Evolutionary conservation across 768 basidiomycete genomes (phyloP).

Genomic region (Baorangia bicolor): DNA sequence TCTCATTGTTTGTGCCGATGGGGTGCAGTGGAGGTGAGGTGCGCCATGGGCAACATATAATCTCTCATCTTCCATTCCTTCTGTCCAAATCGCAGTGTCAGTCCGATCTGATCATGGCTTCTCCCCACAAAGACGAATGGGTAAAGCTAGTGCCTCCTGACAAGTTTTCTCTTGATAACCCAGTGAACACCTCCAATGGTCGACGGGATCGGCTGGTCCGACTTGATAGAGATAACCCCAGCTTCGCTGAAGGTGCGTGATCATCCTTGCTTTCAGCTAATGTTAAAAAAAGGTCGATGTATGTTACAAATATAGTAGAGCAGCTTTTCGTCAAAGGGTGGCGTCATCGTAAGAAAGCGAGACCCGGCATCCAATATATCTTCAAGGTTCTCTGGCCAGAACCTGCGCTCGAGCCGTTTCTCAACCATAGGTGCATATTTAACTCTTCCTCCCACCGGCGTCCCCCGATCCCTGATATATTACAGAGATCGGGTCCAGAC

Average conservation of each 20-base stretch:
- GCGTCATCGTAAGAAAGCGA: slow-evolving; percentile 53
- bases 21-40: slow-evolving; percentile 27
- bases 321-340: slow-evolving; percentile 52
- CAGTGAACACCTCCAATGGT: slow-evolving; percentile 37
- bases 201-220: slow-evolving; percentile 43
- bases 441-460: slow-evolving; percentile 20
- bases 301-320: slow-evolving; percentile 39
- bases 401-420: slow-evolving; percentile 43
- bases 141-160: slow-evolving; percentile 31
- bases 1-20: slow-evolving; percentile 14
- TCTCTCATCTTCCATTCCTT: slow-evolving; percentile 1
- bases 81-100: neutral
- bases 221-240: slow-evolving; percentile 36
- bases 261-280: neutral
- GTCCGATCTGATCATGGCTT: slow-evolving; percentile 17
- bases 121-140: slow-evolving; percentile 25
- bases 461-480: slow-evolving; percentile 4
- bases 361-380: slow-evolving; percentile 47
- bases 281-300: neutral
- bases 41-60: slow-evolving; percentile 22
- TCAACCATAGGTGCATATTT: slow-evolving; percentile 42
- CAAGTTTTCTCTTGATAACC: slow-evolving; percentile 41
- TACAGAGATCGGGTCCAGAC: slow-evolving; percentile 29
- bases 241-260: slow-evolving; percentile 43
- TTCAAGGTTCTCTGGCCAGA: slow-evolving; percentile 52